Evolutionary conservation across 495 filamentous ascomycete genomes (phyloP).

Genomic region (Xylaria curta): DNA sequence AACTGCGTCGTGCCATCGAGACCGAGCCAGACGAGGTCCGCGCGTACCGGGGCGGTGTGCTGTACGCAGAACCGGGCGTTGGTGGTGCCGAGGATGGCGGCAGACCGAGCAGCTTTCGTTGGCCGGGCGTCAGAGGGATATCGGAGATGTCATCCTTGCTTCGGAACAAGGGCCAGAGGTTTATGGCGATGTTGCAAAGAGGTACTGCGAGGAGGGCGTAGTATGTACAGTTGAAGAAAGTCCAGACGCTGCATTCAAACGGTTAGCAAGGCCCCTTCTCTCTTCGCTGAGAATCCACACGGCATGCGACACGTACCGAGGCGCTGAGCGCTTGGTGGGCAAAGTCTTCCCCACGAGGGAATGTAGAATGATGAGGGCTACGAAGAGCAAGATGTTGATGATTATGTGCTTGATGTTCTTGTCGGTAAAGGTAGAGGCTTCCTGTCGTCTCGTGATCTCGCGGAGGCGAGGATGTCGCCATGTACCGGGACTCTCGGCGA

Average conservation of each 20-base stretch:
- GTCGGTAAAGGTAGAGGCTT: conserved; percentile 74
- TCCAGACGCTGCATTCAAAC: conserved; percentile 29
- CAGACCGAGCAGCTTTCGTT: conserved; percentile 84
- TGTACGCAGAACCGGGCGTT: conserved; percentile 70
- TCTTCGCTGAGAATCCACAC: neutral
- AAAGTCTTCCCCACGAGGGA: conserved; percentile 34
- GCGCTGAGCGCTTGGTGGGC: conserved; percentile 33
- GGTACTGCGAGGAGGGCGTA: conserved; percentile 50
- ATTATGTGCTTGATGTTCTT: conserved; percentile 68
- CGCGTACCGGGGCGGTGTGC: conserved; percentile 87
- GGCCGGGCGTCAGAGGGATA: conserved; percentile 88
- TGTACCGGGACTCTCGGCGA: conserved; percentile 66
- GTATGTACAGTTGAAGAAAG: conserved; percentile 31
- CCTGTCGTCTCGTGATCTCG: conserved; percentile 77
- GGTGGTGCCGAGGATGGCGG: conserved; percentile 69
- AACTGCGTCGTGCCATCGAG: conserved; percentile 56
- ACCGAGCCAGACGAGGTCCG: conserved; percentile 68
- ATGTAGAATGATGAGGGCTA: conserved; percentile 47
- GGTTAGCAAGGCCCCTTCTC: neutral
- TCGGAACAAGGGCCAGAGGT: conserved; percentile 72
- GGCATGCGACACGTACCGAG: conserved; percentile 33
- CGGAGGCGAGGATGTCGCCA: conserved; percentile 86
- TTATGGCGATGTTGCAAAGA: conserved; percentile 67
- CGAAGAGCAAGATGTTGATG: conserved; percentile 66
- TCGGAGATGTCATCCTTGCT: conserved; percentile 79